A percentile compares a stretch with the other conserved stretches of the same genome.
phyloP scores from a whole-genome alignment of 2,329 filamentous ascomycete genomes.

The Chalara sp. region DNA sequence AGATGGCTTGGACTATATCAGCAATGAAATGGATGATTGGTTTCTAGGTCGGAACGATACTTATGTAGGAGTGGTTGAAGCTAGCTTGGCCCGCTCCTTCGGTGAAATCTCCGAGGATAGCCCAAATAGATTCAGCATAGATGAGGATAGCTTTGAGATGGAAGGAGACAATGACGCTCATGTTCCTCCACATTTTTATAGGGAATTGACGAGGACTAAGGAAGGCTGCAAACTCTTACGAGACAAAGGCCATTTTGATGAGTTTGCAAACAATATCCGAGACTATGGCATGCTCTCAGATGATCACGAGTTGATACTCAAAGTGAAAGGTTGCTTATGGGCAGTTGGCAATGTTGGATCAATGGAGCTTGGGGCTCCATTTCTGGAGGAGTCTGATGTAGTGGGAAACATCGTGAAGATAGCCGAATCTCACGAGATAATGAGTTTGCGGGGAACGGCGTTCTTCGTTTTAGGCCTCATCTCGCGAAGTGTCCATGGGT shows the following conservation, averaged over 20 bases:
- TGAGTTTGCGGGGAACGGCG: constrained; percentile 90
- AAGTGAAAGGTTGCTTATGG: constrained; percentile 96
- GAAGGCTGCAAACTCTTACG: constrained; percentile 87
- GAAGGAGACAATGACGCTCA: constrained; percentile 36
- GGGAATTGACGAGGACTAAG: constrained; percentile 84
- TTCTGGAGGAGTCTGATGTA: constrained; percentile 84
- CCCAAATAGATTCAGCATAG: constrained; percentile 25
- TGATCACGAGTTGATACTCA: constrained; percentile 78
- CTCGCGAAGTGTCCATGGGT: constrained; percentile 82
- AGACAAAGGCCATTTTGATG: constrained; percentile 92
- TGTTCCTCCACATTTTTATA: constrained; percentile 96
- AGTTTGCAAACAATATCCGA: constrained; percentile 83
- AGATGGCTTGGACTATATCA: constrained; percentile 95
- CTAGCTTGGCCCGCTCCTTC: constrained; percentile 85
- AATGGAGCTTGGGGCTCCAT: constrained; percentile 94
- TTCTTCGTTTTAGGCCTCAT: constrained; percentile 95
- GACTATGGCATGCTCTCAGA: constrained; percentile 81
- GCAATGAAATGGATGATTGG: constrained; percentile 99
- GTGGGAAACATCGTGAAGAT: constrained; percentile 83
- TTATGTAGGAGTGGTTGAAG: constrained; percentile 93
- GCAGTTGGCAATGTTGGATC: constrained; percentile 96
- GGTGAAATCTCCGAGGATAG: constrained; percentile 35
- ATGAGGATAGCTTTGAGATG: constrained; percentile 34
- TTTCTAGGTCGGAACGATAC: constrained; percentile 93
- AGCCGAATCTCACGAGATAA: constrained; percentile 78